Percentiles rank a stretch among this genome's conserved stretches.
These are phyloP conservation scores for Sherardia arvensis DNA, from an alignment of 257 asterid species.

Conservation along the genomic window DNA sequence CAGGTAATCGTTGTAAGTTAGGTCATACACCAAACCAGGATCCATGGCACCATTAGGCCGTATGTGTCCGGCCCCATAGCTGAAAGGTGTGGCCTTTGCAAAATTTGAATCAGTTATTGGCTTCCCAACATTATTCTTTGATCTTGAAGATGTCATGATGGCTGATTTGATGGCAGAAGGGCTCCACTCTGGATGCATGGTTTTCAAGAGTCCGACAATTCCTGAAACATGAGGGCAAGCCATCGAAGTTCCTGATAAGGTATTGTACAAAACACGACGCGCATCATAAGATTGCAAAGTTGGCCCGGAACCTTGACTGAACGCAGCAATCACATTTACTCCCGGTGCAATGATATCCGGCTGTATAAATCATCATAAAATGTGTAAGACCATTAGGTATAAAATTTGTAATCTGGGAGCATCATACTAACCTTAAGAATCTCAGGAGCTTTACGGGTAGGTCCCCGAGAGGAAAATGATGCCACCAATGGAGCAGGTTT, in stretches of 20 bases:
- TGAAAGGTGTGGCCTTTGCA: slow-evolving; percentile 60
- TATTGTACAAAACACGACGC: background rate
- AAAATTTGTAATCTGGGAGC: slow-evolving; percentile 36
- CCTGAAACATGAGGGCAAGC: background rate
- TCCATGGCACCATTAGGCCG: slow-evolving; percentile 88
- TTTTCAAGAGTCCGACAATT: background rate
- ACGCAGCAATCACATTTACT: slow-evolving; percentile 58
- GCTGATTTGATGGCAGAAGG: background rate
- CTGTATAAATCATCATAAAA: slow-evolving; percentile 23
- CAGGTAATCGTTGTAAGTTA: slow-evolving; percentile 42
- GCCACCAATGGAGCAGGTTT: background rate
- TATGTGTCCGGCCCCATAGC: slow-evolving; percentile 84
- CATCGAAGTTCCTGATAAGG: background rate
- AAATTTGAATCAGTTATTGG: slow-evolving; percentile 47
- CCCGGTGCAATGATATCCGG: slow-evolving; percentile 93
- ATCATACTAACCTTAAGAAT: slow-evolving; percentile 45
- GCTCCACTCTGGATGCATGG: background rate
- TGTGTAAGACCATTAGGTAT: background rate
- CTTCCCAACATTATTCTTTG: slow-evolving; percentile 45
- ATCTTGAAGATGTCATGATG: slow-evolving; percentile 22
- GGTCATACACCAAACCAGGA: slow-evolving; percentile 84
- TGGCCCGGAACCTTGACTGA: slow-evolving; percentile 52
- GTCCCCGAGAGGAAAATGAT: slow-evolving; percentile 46
- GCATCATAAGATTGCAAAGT: background rate
- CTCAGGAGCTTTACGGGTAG: background rate